Percentiles rank a stretch among this genome's conserved stretches.
phyloP scores from a whole-genome alignment of 805 yeast genomes.

The Kazachstania viticola region DNA sequence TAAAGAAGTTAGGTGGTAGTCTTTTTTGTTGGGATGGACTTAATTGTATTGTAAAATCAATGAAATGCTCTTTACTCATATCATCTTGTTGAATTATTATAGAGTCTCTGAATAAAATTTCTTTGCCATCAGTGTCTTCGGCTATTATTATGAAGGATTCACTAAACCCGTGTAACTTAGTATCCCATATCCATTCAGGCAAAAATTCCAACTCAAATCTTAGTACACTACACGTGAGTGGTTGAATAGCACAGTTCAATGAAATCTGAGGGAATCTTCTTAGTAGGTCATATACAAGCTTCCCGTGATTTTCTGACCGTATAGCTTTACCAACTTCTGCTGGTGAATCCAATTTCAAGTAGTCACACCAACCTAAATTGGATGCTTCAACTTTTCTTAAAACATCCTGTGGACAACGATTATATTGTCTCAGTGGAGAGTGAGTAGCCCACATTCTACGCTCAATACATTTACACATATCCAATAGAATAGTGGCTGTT shows the following conservation, averaged over 20 bases:
- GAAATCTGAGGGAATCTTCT: constrained; percentile 62
- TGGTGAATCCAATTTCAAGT: constrained; percentile 51
- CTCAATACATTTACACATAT: constrained; percentile 71
- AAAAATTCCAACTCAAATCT: constrained; percentile 52
- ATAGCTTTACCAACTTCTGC: constrained; percentile 78
- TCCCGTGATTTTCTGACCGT: constrained; percentile 57
- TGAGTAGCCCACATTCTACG: constrained; percentile 72
- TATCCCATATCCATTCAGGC: constrained; percentile 77
- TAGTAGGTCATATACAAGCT: constrained; percentile 44
- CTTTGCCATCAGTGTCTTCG: constrained; percentile 78
- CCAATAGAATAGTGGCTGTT: constrained; percentile 44
- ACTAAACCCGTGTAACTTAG: constrained; percentile 43
- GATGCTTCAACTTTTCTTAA: constrained; percentile 69
- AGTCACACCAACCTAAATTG: constrained; percentile 69
- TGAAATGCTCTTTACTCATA: constrained; percentile 39
- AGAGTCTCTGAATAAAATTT: constrained; percentile 46
- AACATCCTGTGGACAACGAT: constrained; percentile 56
- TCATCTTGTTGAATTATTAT: constrained; percentile 40
- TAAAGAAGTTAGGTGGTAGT: constrained; percentile 62
- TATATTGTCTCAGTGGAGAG: constrained; percentile 80
- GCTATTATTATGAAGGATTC: constrained; percentile 63
- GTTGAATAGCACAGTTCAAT: constrained; percentile 54
- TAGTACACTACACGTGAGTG: constrained; percentile 60
- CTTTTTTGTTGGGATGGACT: constrained; percentile 12
- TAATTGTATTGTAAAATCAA: constrained; percentile 51